phyloP scores from a whole-genome alignment of 352 stramenopile genomes.

The Phytophthora tubulina region DNA sequence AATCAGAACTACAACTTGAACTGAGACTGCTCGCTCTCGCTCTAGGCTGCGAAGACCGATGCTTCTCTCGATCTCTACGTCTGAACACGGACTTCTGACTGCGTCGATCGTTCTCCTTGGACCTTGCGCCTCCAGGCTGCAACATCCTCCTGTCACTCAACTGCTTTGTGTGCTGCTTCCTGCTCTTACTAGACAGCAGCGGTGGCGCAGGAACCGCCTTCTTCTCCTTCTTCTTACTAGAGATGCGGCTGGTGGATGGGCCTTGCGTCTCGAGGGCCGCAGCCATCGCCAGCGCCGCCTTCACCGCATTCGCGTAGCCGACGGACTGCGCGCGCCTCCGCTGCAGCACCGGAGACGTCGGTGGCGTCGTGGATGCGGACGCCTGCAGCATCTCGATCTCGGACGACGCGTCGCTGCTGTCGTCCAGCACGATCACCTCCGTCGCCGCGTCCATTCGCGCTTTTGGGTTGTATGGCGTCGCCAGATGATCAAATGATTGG shows the following conservation, averaged over 20 bases:
- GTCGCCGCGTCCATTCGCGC: conserved; percentile 10
- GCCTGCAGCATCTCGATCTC: conserved; percentile 17
- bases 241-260: not conserved
- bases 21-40: conserved; percentile 16
- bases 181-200: conserved; percentile 23
- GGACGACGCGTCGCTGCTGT: conserved; percentile 41
- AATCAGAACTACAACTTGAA: conserved; percentile 9
- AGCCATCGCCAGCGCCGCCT: conserved; percentile 43
- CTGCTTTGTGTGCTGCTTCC: conserved; percentile 10
- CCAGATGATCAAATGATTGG: conserved; percentile 10
- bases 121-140: not conserved
- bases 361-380: conserved; percentile 17
- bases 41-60: not conserved
- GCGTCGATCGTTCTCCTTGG: conserved; percentile 8
- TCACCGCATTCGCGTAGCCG: conserved; percentile 40
- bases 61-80: not conserved
- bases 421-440: conserved; percentile 46
- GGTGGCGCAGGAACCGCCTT: conserved; percentile 15
- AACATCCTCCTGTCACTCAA: not conserved
- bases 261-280: conserved; percentile 25
- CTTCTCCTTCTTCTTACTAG: conserved; percentile 17
- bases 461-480: not conserved
- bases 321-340: conserved; percentile 19
- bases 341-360: conserved; percentile 1
- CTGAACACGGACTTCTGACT: not conserved